phyloP scores from a whole-genome alignment of 345 rosid species.

The Linum trigynum region DNA sequence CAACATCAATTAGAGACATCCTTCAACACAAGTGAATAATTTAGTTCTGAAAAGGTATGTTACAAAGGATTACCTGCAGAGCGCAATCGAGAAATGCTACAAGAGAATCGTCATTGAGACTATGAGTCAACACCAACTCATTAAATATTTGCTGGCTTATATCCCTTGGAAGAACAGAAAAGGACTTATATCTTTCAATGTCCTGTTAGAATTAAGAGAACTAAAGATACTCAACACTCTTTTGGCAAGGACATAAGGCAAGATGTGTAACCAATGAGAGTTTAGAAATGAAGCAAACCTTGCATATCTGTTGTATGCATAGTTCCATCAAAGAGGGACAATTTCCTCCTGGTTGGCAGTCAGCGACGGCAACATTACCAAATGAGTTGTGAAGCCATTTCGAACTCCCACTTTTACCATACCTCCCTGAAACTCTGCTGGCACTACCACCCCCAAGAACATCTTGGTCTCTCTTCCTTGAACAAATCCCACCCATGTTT shows the following conservation, averaged over 20 bases:
- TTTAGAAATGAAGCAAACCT: slow-evolving; percentile 9
- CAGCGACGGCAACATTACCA: slow-evolving; percentile 8
- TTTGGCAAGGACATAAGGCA: neutral
- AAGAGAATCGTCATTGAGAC: slow-evolving; percentile 5
- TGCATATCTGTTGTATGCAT: slow-evolving; percentile 18
- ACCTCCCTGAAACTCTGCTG: slow-evolving; percentile 15
- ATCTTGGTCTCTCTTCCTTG: slow-evolving; percentile 22
- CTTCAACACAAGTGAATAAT: no score
- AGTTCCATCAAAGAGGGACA: slow-evolving; percentile 24
- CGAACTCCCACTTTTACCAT: slow-evolving; percentile 13
- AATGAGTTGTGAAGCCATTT: slow-evolving; percentile 19
- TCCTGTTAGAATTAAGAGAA: slow-evolving; percentile 6
- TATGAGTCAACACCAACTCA: slow-evolving; percentile 14
- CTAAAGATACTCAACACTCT: neutral
- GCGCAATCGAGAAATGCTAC: neutral
- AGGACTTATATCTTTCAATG: slow-evolving; percentile 13
- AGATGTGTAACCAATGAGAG: neutral
- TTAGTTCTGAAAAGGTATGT: no score
- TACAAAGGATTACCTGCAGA: neutral
- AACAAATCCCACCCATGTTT: slow-evolving; percentile 24
- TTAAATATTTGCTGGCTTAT: slow-evolving; percentile 23
- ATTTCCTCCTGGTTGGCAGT: slow-evolving; percentile 11
- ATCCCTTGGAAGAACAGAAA: slow-evolving; percentile 25
- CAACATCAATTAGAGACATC: no score
- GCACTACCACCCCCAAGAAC: slow-evolving; percentile 15